Base-by-base conservation (phyloP, 2,329 filamentous ascomycete species). In the Pleoardoris graminearum region DNA sequence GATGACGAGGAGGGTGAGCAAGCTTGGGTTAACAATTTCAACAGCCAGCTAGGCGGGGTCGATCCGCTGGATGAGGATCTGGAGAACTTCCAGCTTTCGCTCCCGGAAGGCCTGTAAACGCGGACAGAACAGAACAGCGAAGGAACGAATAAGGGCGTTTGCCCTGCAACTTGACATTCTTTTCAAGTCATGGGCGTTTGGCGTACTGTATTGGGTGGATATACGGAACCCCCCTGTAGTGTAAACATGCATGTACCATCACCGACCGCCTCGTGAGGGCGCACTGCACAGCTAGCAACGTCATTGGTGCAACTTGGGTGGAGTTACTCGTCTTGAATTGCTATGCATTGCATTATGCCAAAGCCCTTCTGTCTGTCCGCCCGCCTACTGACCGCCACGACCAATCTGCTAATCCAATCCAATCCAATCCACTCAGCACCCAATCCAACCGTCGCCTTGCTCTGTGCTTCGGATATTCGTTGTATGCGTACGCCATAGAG, bases 1-100 rank as follows among this genome's bases (percentile, higher is more conserved):
- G 62, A 62, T 3, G 61, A 65, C 17, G 57, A 59, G 22, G 63
- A 61, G 4, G 61, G 66, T 19, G 68, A 67, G 7, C 65, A 68
- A 14, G 62, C 58, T 2, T 73, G 70, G 68, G 60, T 62, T 52
- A 63, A 64, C 21, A 67, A 51, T 49, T 72, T 71, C 49, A 63
- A 49, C 17, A 58, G 16, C 8, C 67, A 70, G 44, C 45, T 70
- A 7, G 57, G 55, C 7, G 60, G 50, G 14, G 51, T 48, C 21
- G 63, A 66, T 48, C 54, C 56, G 7, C 30, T 69, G 7, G 68
- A 69, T 4, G 67, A 71, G 21, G 68, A 70, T 16, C 42, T 61
- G 3, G 66, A 63, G 1, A 59, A 58, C 7, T 73, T 73, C 33
- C 68, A 73, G 48, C 55, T 73, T 11, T 54, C 62, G 54, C 52